Conservation (phyloP, 1,284 basidiomycete genomes). For the Cutaneotrichosporon daszewskae region DNA sequence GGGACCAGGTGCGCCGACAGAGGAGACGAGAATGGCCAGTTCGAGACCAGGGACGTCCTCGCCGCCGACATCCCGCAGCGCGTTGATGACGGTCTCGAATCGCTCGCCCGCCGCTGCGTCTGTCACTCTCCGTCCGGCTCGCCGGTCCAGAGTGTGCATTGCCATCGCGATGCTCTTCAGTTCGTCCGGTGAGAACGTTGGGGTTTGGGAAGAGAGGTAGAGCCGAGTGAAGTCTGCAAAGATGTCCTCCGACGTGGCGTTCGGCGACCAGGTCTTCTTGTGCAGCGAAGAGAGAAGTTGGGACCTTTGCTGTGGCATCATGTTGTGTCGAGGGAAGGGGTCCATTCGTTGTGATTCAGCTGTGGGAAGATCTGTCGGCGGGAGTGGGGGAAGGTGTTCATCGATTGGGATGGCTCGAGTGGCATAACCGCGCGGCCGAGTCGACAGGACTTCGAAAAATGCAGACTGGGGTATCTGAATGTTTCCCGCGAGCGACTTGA, state of each 20-base stretch:
- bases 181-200: constrained; percentile 27
- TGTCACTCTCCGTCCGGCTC: neutral
- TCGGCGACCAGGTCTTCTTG: neutral
- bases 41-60: constrained; percentile 12
- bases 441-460: constrained; percentile 75
- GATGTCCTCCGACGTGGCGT: constrained; percentile 15
- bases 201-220: constrained; percentile 22
- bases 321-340: constrained; percentile 2
- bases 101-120: constrained; percentile 19
- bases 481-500: constrained; percentile 73
- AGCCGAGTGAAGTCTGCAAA: constrained; percentile 24
- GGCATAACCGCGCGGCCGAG: constrained; percentile 36
- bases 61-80: constrained; percentile 19
- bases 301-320: constrained; percentile 12
- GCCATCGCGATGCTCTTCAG: constrained; percentile 17
- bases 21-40: constrained; percentile 15
- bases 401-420: constrained; percentile 13
- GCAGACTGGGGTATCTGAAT: constrained; percentile 86
- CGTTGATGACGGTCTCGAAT: constrained; percentile 19
- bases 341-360: no score
- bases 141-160: constrained; percentile 17
- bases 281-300: constrained; percentile 10
- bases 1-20: no score
- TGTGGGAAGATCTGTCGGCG: neutral
- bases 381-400: neutral